Evolutionary conservation across 1,284 basidiomycete species (phyloP).

Genomic region (Macrocystidia cucumis): DNA sequence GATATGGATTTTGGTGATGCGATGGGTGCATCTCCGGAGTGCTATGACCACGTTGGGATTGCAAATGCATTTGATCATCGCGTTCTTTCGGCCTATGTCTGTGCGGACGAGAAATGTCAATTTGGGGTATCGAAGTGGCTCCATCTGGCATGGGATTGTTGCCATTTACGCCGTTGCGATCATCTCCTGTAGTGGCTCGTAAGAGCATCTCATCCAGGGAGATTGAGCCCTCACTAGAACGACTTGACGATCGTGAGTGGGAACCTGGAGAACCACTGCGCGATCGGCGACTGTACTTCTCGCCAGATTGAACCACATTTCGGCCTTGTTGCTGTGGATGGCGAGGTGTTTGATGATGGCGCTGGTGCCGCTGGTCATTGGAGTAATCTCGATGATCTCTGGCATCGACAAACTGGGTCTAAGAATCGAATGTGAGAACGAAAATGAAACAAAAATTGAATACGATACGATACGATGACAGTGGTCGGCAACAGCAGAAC

Average conservation of each 20-base stretch:
- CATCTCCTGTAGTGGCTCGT: constrained; percentile 36
- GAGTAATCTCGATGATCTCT: too few relatives aligned
- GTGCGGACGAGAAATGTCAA: too few relatives aligned
- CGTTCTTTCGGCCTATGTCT: not conserved
- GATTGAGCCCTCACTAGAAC: constrained; percentile 25
- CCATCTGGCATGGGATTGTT: constrained; percentile 3
- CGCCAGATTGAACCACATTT: constrained; percentile 10
- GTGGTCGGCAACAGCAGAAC: constrained; percentile 4
- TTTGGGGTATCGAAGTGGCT: constrained; percentile 1
- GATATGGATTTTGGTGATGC: not conserved
- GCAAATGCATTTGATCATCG: not conserved
- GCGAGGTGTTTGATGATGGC: constrained; percentile 4
- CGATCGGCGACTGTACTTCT: constrained; percentile 7
- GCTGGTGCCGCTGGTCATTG: constrained; percentile 6
- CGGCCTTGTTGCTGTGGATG: constrained; percentile 1
- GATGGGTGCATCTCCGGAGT: not conserved
- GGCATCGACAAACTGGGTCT: too few relatives aligned
- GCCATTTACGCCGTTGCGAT: constrained; percentile 14
- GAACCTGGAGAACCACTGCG: constrained; percentile 10
- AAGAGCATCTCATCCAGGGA: constrained; percentile 59
- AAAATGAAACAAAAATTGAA: not conserved
- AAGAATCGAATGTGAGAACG: too few relatives aligned
- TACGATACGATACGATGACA: not conserved
- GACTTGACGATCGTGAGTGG: constrained; percentile 26
- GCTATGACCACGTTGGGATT: not conserved